Evolutionary conservation across 2,329 filamentous ascomycete species (phyloP).

Genomic region (Biscogniauxia mediterranea): DNA sequence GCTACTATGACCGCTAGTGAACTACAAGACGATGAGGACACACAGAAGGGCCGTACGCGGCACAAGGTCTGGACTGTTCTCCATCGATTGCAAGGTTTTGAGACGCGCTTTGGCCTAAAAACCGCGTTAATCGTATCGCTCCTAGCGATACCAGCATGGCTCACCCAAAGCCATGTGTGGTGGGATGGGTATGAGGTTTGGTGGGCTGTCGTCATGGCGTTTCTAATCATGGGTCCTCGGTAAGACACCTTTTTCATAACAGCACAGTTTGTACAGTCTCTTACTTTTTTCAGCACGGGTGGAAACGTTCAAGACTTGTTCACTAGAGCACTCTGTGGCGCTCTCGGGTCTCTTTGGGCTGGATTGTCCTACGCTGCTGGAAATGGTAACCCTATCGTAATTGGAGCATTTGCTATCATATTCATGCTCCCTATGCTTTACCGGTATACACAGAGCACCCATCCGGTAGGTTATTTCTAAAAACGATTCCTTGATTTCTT

Average conservation of each 20-base stretch:
- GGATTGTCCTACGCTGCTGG: slow-evolving; percentile 50
- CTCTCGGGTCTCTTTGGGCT: slow-evolving; percentile 55
- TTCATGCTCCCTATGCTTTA: slow-evolving; percentile 62
- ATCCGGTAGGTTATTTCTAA: slow-evolving; percentile 41
- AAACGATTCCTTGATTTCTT: background rate
- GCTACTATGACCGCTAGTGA: slow-evolving; percentile 40
- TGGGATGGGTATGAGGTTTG: slow-evolving; percentile 55
- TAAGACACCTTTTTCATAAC: slow-evolving; percentile 21
- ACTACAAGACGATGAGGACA: slow-evolving; percentile 32
- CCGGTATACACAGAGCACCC: slow-evolving; percentile 52
- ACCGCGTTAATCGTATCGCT: slow-evolving; percentile 50
- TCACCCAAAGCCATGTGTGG: slow-evolving; percentile 45
- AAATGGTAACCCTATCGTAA: slow-evolving; percentile 52
- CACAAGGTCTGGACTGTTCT: slow-evolving; percentile 49
- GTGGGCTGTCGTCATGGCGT: slow-evolving; percentile 58
- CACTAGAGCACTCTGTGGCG: slow-evolving; percentile 47
- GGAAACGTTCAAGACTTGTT: slow-evolving; percentile 58
- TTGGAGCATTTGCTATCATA: slow-evolving; percentile 52
- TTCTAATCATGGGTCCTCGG: slow-evolving; percentile 54
- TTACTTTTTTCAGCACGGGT: slow-evolving; percentile 41
- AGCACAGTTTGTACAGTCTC: background rate
- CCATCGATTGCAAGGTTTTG: slow-evolving; percentile 55
- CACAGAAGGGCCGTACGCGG: slow-evolving; percentile 39
- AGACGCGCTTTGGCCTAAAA: slow-evolving; percentile 57
- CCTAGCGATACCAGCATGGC: slow-evolving; percentile 54